These are phyloP conservation scores for Cercospora beticola DNA, from an alignment of 2,329 filamentous ascomycete species.

Conservation along the genomic window DNA sequence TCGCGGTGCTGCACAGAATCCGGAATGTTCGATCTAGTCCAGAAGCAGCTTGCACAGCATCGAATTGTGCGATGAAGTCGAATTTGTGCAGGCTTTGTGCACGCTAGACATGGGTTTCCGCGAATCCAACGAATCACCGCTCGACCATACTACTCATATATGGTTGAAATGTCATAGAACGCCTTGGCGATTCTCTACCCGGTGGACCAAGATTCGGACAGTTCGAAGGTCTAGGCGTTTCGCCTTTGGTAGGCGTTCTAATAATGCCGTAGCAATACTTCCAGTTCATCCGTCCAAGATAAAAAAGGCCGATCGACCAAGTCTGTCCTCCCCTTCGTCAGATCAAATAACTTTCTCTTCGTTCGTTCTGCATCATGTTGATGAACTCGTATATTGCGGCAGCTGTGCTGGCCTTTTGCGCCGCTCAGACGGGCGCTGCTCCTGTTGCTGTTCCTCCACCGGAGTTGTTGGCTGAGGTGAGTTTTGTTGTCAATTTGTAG, in stretches of 20 bases:
- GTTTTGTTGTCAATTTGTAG: background rate
- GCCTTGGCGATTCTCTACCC: background rate
- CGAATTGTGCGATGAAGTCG: background rate
- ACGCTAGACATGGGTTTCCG: background rate
- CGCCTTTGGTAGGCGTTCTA: background rate
- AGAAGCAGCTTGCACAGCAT: background rate
- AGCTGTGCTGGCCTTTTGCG: background rate
- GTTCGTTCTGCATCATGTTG: background rate
- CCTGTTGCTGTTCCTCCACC: background rate
- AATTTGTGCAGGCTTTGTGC: background rate
- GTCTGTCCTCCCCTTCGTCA: background rate
- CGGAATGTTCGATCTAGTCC: background rate
- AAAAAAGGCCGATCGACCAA: background rate
- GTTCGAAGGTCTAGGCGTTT: background rate
- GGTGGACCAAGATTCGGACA: background rate
- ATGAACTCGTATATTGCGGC: constrained; percentile 3
- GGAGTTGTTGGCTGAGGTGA: background rate
- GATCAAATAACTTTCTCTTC: background rate
- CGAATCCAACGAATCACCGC: background rate
- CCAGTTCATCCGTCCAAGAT: background rate
- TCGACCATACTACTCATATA: background rate
- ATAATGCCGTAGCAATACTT: background rate
- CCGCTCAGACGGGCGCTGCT: background rate
- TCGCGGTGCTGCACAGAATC: background rate
- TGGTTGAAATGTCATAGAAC: background rate